Base-by-base conservation (phyloP, 1,284 basidiomycete genomes). In the Marasmius oreades region DNA sequence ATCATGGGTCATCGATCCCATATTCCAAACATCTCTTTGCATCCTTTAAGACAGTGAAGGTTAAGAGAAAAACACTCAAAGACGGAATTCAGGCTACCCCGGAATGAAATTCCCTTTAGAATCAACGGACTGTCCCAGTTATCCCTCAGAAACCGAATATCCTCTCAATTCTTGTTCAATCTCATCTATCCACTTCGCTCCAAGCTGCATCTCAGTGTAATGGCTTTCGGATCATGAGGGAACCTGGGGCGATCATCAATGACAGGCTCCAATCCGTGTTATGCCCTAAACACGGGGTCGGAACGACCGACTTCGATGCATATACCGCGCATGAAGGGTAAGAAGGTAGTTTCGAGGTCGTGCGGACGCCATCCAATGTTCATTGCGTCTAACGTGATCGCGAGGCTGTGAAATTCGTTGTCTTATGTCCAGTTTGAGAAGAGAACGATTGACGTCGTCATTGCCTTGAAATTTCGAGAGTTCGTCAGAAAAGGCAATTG, bases 1-100 rank as follows among this genome's bases (percentile, higher is more conserved):
- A 93, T 70, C 58, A 94, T 88, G 1, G n/a, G n/a, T 86, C 91
- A 60, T 93, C 83, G 10, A 84, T 77, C 1, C 83, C 84, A 16
- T 77, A 65, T 20, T 86, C 81, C 8, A 90, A 64, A 0, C 87
- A 87, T 59, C 78, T 79, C 62, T 85, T 80, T 1, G 90, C 89
- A 64, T 92, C 90, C 75, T 89, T 59, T 5, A 45, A 47, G 43
- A 14, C 55, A 55, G 23, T 23, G n/a, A 39, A 24, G 22, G 28
- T 64, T 31, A 7, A 6, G 47, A 18, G 10, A 18, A 31, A 34
- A n/a, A n/a, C n/a, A n/a, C n/a, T 26, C 26, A 22, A 8, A 8
- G 26, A 46, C 8, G 22, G 18, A 5, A 5, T 12, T 22, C 8
- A 51, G 70, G 67, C 53, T 57, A 81, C 81, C 52, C 73, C 69